Percentiles rank a stretch among this genome's conserved stretches.
Conservation (phyloP, 2,329 filamentous ascomycete species). For the Xylaria polymorpha region DNA sequence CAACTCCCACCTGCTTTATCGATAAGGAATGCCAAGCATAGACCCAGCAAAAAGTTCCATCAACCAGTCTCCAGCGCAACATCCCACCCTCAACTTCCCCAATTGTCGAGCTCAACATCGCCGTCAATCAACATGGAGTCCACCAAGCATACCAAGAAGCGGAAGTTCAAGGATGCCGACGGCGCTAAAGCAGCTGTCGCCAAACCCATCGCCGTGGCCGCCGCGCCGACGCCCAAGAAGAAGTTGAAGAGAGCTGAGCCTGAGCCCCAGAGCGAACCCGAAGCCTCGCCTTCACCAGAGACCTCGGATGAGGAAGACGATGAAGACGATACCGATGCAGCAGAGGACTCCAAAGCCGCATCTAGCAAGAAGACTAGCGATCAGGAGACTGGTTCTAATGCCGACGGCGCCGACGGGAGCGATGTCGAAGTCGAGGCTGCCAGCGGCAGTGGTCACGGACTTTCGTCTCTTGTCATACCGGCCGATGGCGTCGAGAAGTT, state of each 20-base stretch:
- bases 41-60: slow-evolving; percentile 37
- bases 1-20: slow-evolving; percentile 19
- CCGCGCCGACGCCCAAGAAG: slow-evolving; percentile 57
- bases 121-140: slow-evolving; percentile 45
- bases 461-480: slow-evolving; percentile 64
- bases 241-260: slow-evolving; percentile 55
- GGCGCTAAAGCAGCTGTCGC: slow-evolving; percentile 47
- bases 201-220: slow-evolving; percentile 44
- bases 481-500: slow-evolving; percentile 77
- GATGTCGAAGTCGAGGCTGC: slow-evolving; percentile 45
- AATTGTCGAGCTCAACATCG: not conserved
- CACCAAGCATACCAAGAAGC: slow-evolving; percentile 56
- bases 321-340: slow-evolving; percentile 37
- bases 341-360: slow-evolving; percentile 17
- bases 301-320: slow-evolving; percentile 40
- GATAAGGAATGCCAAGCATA: slow-evolving; percentile 21
- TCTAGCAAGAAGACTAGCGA: slow-evolving; percentile 39
- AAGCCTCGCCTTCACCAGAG: slow-evolving; percentile 28
- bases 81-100: slow-evolving; percentile 20
- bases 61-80: slow-evolving; percentile 11
- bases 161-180: slow-evolving; percentile 53
- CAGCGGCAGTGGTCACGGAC: slow-evolving; percentile 59
- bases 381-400: slow-evolving; percentile 39
- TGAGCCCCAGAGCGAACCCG: slow-evolving; percentile 36
- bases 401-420: slow-evolving; percentile 37